phyloP scores from a whole-genome alignment of 2,329 filamentous ascomycete genomes.

The Verticillium nubilum region DNA sequence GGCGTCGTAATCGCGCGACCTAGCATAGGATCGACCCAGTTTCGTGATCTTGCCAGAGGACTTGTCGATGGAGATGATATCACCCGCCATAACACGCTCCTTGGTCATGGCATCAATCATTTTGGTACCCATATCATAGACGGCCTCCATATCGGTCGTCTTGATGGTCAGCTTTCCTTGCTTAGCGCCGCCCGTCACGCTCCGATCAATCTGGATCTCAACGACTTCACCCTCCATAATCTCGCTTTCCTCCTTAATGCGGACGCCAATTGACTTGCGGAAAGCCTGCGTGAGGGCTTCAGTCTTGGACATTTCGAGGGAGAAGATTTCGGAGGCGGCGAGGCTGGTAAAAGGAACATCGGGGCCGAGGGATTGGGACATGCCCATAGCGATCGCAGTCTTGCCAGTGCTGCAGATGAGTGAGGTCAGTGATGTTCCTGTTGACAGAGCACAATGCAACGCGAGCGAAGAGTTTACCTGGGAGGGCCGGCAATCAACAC shows the following conservation, averaged over 20 bases:
- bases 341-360: slow-evolving; percentile 97
- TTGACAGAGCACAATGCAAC: not conserved
- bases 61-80: slow-evolving; percentile 98
- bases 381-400: slow-evolving; percentile 97
- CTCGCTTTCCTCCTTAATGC: slow-evolving; percentile 98
- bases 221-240: slow-evolving; percentile 99
- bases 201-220: slow-evolving; percentile 96
- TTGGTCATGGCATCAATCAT: slow-evolving; percentile 99
- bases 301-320: slow-evolving; percentile 98
- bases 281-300: slow-evolving; percentile 98
- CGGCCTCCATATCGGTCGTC: slow-evolving; percentile 98
- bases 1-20: slow-evolving; percentile 95
- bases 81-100: slow-evolving; percentile 96
- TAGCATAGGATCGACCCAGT: slow-evolving; percentile 87
- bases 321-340: slow-evolving; percentile 95
- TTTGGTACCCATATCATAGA: slow-evolving; percentile 99
- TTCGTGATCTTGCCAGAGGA: slow-evolving; percentile 97
- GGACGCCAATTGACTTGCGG: slow-evolving; percentile 93
- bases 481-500: slow-evolving; percentile 93
- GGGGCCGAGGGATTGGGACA: slow-evolving; percentile 90
- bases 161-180: slow-evolving; percentile 99
- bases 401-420: slow-evolving; percentile 71
- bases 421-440: not conserved
- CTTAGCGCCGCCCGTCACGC: slow-evolving; percentile 93
- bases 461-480: slow-evolving; percentile 42